Conservation (phyloP, 331 rosid genomes). For the Cydonia oblonga region DNA sequence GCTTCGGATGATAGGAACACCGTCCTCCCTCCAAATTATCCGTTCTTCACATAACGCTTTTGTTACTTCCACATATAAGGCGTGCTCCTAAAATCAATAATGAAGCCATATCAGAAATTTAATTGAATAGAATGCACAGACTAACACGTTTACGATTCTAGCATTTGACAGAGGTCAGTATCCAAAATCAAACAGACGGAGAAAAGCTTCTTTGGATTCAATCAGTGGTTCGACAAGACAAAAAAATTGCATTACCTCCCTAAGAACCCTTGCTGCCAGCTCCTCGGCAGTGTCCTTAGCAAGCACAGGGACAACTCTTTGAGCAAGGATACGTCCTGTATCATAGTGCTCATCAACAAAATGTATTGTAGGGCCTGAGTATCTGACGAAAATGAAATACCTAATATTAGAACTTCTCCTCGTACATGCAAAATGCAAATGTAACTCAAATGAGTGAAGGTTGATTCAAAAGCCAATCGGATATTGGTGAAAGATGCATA, state of each 20-base stretch:
- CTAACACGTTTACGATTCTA: neutral
- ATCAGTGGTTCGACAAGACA: neutral
- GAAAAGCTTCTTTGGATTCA: neutral
- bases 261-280: conserved; percentile 75
- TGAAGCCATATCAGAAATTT: neutral
- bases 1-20: conserved; percentile 77
- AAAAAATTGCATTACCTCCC: conserved; percentile 35
- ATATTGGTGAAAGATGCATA: neutral
- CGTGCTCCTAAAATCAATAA: conserved; percentile 51
- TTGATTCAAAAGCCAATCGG: neutral
- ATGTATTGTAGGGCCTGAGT: conserved; percentile 90
- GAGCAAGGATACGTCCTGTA: conserved; percentile 83
- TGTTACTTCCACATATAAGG: conserved; percentile 57
- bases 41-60: conserved; percentile 74
- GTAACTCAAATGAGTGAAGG: neutral
- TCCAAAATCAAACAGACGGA: neutral
- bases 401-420: neutral
- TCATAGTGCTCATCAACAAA: conserved; percentile 90
- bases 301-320: conserved; percentile 72
- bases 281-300: conserved; percentile 67
- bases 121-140: neutral
- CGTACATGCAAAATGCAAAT: neutral
- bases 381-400: conserved; percentile 27
- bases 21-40: conserved; percentile 70
- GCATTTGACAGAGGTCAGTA: neutral